Conservation (phyloP, 176 grass and related monocot genomes). For the Alopecurus myosuroides region DNA sequence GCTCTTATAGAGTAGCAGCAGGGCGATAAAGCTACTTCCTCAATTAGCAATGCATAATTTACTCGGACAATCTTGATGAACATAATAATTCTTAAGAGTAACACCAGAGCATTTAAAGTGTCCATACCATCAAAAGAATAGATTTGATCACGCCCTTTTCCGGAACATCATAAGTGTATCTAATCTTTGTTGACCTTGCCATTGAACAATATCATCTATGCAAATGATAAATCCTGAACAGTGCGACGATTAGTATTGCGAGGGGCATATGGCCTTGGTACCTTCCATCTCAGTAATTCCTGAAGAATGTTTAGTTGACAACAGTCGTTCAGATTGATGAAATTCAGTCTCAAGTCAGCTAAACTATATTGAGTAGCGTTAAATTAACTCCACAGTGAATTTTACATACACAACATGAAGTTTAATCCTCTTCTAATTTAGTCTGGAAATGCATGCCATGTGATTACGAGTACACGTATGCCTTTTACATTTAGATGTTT, state of each 20-base stretch:
- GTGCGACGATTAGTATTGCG: slow-evolving; percentile 33
- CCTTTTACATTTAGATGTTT: slow-evolving; percentile 7
- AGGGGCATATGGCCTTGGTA: slow-evolving; percentile 84
- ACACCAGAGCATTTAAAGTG: neutral
- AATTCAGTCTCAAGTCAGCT: neutral
- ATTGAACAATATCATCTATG: slow-evolving; percentile 8
- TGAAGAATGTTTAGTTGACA: slow-evolving; percentile 26
- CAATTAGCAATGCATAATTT: neutral
- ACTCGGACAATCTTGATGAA: neutral
- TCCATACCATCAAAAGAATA: slow-evolving; percentile 4
- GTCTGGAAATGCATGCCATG: neutral
- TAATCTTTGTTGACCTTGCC: slow-evolving; percentile 6
- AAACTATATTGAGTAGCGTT: slow-evolving; percentile 1
- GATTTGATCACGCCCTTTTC: neutral
- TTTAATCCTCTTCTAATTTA: neutral
- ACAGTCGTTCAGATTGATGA: slow-evolving; percentile 1
- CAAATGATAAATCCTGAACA: slow-evolving; percentile 40
- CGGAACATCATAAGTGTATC: slow-evolving; percentile 1
- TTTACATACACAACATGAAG: neutral
- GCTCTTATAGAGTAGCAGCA: neutral
- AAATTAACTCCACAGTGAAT: neutral
- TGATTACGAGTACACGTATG: neutral
- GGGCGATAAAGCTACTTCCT: neutral
- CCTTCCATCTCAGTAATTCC: slow-evolving; percentile 83
- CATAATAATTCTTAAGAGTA: neutral